A percentile compares a stretch with the other conserved stretches of the same genome.
phyloP scores from a whole-genome alignment of 805 yeast genomes.

The Huiozyma sinensis region DNA sequence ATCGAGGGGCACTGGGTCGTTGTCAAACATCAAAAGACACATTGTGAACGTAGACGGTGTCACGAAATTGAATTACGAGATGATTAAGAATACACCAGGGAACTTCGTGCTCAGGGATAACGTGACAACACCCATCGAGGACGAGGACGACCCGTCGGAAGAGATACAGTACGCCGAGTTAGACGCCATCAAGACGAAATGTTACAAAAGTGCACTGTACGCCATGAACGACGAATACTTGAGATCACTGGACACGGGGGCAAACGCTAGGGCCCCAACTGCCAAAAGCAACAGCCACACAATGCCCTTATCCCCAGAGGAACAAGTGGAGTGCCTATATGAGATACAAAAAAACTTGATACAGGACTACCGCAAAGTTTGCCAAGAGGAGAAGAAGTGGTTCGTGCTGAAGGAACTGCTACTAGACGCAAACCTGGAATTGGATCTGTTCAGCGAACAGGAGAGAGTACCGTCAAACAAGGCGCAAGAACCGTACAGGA shows the following conservation, averaged over 20 bases:
- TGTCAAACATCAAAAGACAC: conserved; percentile 17
- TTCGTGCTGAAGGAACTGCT: conserved; percentile 23
- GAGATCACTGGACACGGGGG: neutral
- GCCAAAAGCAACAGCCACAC: neutral
- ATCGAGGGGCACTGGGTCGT: conserved; percentile 1
- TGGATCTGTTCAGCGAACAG: conserved; percentile 23
- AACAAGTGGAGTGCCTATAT: conserved; percentile 13
- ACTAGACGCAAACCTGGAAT: conserved; percentile 25
- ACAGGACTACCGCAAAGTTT: conserved; percentile 11
- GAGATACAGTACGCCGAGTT: conserved; percentile 9
- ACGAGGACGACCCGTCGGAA: neutral
- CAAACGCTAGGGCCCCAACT: neutral
- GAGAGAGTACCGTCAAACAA: conserved; percentile 5
- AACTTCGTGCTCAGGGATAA: conserved; percentile 7
- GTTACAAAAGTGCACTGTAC: conserved; percentile 21
- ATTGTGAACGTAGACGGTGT: conserved; percentile 25
- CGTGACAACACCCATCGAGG: neutral
- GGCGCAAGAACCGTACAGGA: conserved; percentile 1
- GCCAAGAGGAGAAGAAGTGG: conserved; percentile 23
- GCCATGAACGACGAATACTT: conserved; percentile 21
- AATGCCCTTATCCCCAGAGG: conserved; percentile 5
- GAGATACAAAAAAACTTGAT: conserved; percentile 15
- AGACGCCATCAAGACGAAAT: conserved; percentile 15
- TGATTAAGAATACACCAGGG: conserved; percentile 26
- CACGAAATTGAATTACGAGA: conserved; percentile 27